Conservation (phyloP, 1,284 basidiomycete genomes). For the Anthracocystis walkeri region DNA sequence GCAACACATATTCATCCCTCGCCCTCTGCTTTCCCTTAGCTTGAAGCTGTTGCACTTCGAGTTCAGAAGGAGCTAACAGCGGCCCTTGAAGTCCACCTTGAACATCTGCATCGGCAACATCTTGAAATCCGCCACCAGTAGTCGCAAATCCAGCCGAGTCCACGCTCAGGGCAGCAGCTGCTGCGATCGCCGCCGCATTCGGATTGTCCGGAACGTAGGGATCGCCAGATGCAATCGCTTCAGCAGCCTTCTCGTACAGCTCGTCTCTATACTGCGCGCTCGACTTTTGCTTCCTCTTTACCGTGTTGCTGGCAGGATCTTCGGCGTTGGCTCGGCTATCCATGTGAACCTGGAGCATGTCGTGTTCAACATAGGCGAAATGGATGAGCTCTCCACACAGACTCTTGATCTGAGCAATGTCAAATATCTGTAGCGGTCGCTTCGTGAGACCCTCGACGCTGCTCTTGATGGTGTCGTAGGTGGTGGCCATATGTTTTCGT, state of each 20-base stretch:
- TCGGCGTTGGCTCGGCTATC: conserved; percentile 47
- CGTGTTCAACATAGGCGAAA: conserved; percentile 82
- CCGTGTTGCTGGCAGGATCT: conserved; percentile 40
- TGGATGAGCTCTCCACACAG: conserved; percentile 83
- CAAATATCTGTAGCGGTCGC: conserved; percentile 79
- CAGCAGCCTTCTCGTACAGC: conserved; percentile 45
- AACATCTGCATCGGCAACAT: conserved; percentile 35
- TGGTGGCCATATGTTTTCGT: conserved; percentile 83
- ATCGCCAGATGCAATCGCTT: conserved; percentile 32
- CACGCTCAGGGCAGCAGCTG: conserved; percentile 13
- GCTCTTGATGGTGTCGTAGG: conserved; percentile 80
- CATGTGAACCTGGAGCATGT: conserved; percentile 76
- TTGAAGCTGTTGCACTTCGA: conserved; percentile 37
- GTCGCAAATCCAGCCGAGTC: conserved; percentile 42
- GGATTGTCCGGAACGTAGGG: conserved; percentile 25
- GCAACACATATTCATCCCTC: conserved; percentile 64
- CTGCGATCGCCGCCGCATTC: conserved; percentile 12
- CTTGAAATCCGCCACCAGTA: conserved; percentile 49
- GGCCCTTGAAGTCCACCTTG: conserved; percentile 26
- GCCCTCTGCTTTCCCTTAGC: conserved; percentile 52
- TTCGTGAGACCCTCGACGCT: conserved; percentile 84
- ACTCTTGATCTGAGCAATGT: conserved; percentile 89
- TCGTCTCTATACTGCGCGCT: conserved; percentile 37
- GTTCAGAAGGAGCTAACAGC: conserved; percentile 34
- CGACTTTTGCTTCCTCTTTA: conserved; percentile 29